Percentiles rank a stretch among this genome's conserved stretches.
These are phyloP conservation scores for Fragaria iinumae DNA, from an alignment of 306 rosid genomes.

Conservation along the genomic window DNA sequence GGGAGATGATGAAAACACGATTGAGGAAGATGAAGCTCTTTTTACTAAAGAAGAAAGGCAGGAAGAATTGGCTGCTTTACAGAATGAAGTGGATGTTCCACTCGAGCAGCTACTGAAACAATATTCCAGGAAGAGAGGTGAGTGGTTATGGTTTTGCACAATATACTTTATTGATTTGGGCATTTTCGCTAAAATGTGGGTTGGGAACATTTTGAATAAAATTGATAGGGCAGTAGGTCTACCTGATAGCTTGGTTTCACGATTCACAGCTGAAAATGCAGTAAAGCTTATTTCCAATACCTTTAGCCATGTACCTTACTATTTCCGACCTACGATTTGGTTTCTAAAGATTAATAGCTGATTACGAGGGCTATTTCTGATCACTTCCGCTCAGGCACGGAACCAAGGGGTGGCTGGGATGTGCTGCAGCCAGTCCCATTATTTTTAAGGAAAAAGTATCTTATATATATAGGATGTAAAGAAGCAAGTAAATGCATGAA, in stretches of 20 bases:
- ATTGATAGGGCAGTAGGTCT: not conserved
- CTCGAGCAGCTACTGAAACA: slow-evolving; percentile 86
- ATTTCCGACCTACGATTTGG: not conserved
- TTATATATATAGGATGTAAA: too few relatives aligned
- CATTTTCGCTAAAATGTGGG: not conserved
- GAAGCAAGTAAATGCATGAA: too few relatives aligned
- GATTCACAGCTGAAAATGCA: not conserved
- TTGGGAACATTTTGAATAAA: not conserved
- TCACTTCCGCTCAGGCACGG: too few relatives aligned
- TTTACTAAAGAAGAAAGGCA: slow-evolving; percentile 77
- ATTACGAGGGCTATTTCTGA: not conserved
- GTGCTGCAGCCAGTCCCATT: too few relatives aligned
- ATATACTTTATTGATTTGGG: not conserved
- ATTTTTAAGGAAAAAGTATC: too few relatives aligned
- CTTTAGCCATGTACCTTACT: not conserved
- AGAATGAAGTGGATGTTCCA: slow-evolving; percentile 81
- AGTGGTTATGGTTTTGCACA: slow-evolving; percentile 17
- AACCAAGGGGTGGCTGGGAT: too few relatives aligned
- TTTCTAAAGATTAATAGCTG: not conserved
- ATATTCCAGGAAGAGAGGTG: slow-evolving; percentile 55
- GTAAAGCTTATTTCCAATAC: not conserved
- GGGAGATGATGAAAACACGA: slow-evolving; percentile 92
- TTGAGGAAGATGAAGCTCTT: slow-evolving; percentile 88
- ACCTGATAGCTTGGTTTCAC: not conserved
- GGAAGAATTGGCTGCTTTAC: slow-evolving; percentile 88